Conservation (phyloP, 164 flowering plant genomes). For the Macadamia tetraphylla region DNA sequence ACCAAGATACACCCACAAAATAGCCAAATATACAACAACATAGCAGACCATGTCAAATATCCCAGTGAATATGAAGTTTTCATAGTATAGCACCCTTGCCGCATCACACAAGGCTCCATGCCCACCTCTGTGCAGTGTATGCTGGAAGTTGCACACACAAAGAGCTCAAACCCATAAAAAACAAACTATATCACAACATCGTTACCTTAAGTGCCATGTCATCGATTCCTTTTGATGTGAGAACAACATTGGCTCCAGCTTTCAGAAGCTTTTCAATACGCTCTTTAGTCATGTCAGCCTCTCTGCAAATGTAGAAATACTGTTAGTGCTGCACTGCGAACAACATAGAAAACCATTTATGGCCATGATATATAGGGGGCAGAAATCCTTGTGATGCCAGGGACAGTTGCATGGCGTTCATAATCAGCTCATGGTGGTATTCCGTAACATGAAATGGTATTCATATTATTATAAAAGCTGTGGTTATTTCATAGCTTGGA, state of each 20-base stretch:
- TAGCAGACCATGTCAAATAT: neutral
- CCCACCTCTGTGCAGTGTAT: neutral
- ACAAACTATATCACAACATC: constrained; percentile 4
- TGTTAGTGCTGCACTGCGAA: neutral
- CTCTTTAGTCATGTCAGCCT: constrained; percentile 95
- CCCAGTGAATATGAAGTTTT: neutral
- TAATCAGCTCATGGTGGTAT: no score
- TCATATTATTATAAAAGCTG: neutral
- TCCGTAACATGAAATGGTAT: neutral
- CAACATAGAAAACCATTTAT: neutral
- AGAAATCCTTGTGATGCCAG: no score
- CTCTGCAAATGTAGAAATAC: constrained; percentile 43
- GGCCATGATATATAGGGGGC: neutral
- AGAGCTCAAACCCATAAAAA: neutral
- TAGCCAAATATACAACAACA: neutral
- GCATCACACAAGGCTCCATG: neutral
- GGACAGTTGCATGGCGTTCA: no score
- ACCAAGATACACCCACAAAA: neutral
- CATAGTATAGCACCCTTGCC: neutral
- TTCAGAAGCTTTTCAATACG: constrained; percentile 88
- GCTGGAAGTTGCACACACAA: neutral
- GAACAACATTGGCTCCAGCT: constrained; percentile 94
- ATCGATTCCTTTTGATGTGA: constrained; percentile 96
- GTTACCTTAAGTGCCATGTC: constrained; percentile 99
- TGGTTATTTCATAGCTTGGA: neutral